Evolutionary conservation across 2,329 filamentous ascomycete species (phyloP).

Genomic region (Diaporthe caulivora): DNA sequence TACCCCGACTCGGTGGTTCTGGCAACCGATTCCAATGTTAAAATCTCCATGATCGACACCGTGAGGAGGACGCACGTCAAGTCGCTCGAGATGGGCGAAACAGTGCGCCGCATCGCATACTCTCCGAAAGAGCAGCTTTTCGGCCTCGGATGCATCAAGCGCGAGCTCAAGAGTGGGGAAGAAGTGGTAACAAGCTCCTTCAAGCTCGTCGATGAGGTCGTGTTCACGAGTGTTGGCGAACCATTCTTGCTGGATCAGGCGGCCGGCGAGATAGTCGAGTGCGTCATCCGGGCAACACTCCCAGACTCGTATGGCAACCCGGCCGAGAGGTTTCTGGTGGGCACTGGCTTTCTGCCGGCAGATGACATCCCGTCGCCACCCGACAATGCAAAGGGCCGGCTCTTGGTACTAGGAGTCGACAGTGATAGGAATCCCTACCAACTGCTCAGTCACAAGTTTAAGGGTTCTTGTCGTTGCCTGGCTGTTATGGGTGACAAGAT

Average conservation of each 20-base stretch:
- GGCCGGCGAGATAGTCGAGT: constrained; percentile 81
- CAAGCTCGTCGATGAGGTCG: constrained; percentile 89
- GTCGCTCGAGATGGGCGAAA: constrained; percentile 82
- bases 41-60: constrained; percentile 84
- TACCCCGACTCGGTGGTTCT: constrained; percentile 87
- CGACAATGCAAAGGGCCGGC: constrained; percentile 75
- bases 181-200: constrained; percentile 87
- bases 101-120: constrained; percentile 88
- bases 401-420: constrained; percentile 87
- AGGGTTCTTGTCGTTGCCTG: constrained; percentile 84
- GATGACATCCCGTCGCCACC: constrained; percentile 57
- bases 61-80: constrained; percentile 91
- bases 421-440: constrained; percentile 79
- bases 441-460: constrained; percentile 77
- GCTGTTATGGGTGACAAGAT: constrained; percentile 81
- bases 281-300: constrained; percentile 82
- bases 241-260: constrained; percentile 70
- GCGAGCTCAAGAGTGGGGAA: constrained; percentile 76
- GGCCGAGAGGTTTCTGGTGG: constrained; percentile 88
- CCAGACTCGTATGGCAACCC: constrained; percentile 66
- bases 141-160: constrained; percentile 86
- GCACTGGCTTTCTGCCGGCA: constrained; percentile 82
- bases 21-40: constrained; percentile 80
- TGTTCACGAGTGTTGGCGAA: constrained; percentile 82
- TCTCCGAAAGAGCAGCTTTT: constrained; percentile 84